phyloP scores from a whole-genome alignment of 1,284 basidiomycete genomes.

The Heterobasidion annosum region DNA sequence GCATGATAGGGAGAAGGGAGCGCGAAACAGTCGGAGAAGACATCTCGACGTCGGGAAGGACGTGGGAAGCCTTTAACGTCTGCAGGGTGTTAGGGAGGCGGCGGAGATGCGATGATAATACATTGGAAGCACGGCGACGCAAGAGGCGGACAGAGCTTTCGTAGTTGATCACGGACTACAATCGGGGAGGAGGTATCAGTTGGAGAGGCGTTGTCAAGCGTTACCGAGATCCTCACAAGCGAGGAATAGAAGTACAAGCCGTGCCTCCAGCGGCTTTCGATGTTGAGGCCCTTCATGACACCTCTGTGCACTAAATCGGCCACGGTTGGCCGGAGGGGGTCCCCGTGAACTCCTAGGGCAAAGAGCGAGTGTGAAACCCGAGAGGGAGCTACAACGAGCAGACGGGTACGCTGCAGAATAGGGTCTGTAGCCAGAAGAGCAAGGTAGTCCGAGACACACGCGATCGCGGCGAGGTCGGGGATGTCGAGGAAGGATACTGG shows the following conservation, averaged over 20 bases:
- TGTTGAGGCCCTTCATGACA: constrained; percentile 55
- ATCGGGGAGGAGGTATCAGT: not conserved
- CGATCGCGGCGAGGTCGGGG: constrained; percentile 51
- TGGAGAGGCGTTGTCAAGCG: not conserved
- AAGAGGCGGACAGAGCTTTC: constrained; percentile 41
- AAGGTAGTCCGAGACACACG: constrained; percentile 35
- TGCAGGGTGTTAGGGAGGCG: constrained; percentile 21
- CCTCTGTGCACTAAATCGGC: constrained; percentile 57
- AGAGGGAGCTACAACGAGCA: constrained; percentile 54
- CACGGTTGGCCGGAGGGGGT: constrained; percentile 50
- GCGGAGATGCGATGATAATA: constrained; percentile 37
- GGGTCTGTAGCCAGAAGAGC: constrained; percentile 47
- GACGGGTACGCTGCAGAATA: constrained; percentile 47
- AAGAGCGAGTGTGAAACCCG: constrained; percentile 58
- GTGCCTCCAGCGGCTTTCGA: constrained; percentile 54
- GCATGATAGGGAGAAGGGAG: constrained; percentile 45
- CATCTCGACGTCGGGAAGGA: constrained; percentile 45
- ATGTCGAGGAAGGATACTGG: constrained; percentile 63
- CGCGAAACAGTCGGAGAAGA: constrained; percentile 38
- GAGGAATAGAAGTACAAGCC: constrained; percentile 57
- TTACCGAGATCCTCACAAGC: constrained; percentile 30
- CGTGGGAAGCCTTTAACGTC: constrained; percentile 31
- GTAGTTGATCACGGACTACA: constrained; percentile 50
- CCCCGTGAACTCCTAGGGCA: constrained; percentile 40
- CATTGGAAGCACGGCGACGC: constrained; percentile 36